These are phyloP conservation scores for Fusarium brachygibbosum DNA, from an alignment of 2,329 filamentous ascomycete species.

Conservation along the genomic window DNA sequence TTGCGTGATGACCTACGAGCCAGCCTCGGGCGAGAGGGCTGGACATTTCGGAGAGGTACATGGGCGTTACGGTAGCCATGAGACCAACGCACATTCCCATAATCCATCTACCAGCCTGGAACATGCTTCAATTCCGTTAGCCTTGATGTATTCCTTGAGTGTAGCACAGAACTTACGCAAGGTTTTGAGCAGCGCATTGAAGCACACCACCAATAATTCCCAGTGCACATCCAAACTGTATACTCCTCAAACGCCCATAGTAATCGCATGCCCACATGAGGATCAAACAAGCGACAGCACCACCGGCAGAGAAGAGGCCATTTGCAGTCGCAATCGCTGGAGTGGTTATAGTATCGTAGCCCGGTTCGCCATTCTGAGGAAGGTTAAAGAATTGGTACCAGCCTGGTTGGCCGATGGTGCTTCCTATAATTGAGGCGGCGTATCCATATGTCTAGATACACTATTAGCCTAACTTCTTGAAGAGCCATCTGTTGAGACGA, in stretches of 20 bases:
- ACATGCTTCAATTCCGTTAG: constrained; percentile 41
- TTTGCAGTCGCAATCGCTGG: constrained; percentile 63
- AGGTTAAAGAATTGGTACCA: constrained; percentile 65
- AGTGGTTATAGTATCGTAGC: constrained; percentile 61
- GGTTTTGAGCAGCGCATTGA: constrained; percentile 60
- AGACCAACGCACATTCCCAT: constrained; percentile 60
- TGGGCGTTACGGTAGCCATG: constrained; percentile 54
- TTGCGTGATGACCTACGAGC: constrained; percentile 64
- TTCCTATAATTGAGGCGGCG: constrained; percentile 63
- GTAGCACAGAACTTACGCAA: constrained; percentile 51
- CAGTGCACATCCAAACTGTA: constrained; percentile 61
- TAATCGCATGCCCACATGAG: constrained; percentile 64
- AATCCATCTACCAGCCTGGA: constrained; percentile 60
- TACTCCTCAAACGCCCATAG: constrained; percentile 59
- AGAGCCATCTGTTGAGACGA: too few species aligned
- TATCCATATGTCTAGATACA: constrained; percentile 63
- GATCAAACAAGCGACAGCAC: constrained; percentile 61
- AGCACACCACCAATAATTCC: constrained; percentile 62
- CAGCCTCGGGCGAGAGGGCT: constrained; percentile 60
- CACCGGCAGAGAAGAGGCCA: constrained; percentile 63
- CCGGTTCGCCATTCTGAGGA: constrained; percentile 57
- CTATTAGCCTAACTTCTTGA: not conserved
- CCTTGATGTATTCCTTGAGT: rapidly evolving
- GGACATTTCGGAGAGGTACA: constrained; percentile 53
- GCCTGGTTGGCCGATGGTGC: constrained; percentile 66